Percentiles rank a stretch among this genome's conserved stretches.
phyloP scores from a whole-genome alignment of 768 basidiomycete species.

The Rhodotorula kratochvilovae region DNA sequence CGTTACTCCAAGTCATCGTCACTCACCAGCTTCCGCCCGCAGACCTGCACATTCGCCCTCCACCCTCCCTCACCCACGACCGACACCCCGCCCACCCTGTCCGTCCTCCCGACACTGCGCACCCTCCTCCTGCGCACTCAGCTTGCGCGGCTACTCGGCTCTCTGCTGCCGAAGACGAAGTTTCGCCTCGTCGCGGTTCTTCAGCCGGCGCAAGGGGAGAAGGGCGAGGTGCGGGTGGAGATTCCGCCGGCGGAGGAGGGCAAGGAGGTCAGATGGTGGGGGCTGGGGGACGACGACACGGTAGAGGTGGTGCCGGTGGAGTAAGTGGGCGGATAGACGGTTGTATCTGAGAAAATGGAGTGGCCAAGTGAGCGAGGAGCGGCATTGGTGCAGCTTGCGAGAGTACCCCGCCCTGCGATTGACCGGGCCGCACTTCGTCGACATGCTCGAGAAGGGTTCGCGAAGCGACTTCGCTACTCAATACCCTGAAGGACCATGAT shows the following conservation, averaged over 20 bases:
- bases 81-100: background rate
- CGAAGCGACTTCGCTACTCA: no score
- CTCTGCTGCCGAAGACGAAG: constrained; percentile 16
- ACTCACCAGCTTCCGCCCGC: background rate
- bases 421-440: no score
- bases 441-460: no score
- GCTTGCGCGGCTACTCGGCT: constrained; percentile 12
- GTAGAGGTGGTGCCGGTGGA: background rate
- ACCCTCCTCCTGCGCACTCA: constrained; percentile 29
- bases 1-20: background rate
- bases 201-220: background rate
- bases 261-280: constrained; percentile 32
- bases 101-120: constrained; percentile 26
- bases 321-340: background rate
- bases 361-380: no score
- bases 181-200: constrained; percentile 10
- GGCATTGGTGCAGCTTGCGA: no score
- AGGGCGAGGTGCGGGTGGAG: constrained; percentile 19
- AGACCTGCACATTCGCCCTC: background rate
- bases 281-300: constrained; percentile 15
- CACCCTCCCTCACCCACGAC: background rate
- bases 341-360: no score
- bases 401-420: no score
- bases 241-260: constrained; percentile 25
- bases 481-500: no score